Conservation (phyloP, 768 basidiomycete species). For the Cyclocybe aegerita region DNA sequence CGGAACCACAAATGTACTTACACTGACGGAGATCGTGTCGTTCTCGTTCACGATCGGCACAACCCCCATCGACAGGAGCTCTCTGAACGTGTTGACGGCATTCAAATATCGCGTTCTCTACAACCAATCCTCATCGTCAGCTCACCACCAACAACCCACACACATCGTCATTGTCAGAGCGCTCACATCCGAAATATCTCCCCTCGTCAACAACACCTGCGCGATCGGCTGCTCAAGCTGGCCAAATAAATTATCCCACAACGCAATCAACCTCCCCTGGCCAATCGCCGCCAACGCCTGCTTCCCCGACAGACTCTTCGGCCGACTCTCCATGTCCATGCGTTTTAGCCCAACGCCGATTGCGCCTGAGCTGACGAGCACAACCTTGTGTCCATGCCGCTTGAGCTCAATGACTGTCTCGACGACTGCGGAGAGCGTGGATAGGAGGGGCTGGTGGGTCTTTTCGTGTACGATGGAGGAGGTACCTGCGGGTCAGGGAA, state of each 20-base stretch:
- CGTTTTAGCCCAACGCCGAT: conserved; percentile 93
- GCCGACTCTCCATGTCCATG: conserved; percentile 79
- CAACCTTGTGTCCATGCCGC: conserved; percentile 85
- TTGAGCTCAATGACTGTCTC: conserved; percentile 85
- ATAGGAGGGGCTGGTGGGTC: conserved; percentile 89
- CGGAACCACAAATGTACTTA: conserved; percentile 38
- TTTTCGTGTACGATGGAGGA: conserved; percentile 96
- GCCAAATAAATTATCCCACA: conserved; percentile 97
- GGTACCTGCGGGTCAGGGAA: conserved; percentile 55
- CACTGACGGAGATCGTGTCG: conserved; percentile 96
- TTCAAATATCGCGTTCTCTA: conserved; percentile 95
- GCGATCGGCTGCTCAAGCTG: conserved; percentile 95
- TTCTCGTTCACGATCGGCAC: conserved; percentile 99
- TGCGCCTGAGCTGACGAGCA: conserved; percentile 96
- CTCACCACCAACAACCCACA: too few relatives aligned
- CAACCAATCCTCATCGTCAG: conserved; percentile 3
- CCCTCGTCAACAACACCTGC: conserved; percentile 90
- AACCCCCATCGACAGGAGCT: conserved; percentile 90
- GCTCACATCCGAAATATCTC: conserved; percentile 94
- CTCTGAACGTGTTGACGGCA: conserved; percentile 92
- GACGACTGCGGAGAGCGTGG: conserved; percentile 87
- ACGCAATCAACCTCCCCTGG: conserved; percentile 91
- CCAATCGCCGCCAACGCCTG: conserved; percentile 98
- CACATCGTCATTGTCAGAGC: too few relatives aligned
- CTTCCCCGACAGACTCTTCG: conserved; percentile 86